phyloP scores from a whole-genome alignment of 176 grass and related monocot genomes.

The Aegilops bicornis region DNA sequence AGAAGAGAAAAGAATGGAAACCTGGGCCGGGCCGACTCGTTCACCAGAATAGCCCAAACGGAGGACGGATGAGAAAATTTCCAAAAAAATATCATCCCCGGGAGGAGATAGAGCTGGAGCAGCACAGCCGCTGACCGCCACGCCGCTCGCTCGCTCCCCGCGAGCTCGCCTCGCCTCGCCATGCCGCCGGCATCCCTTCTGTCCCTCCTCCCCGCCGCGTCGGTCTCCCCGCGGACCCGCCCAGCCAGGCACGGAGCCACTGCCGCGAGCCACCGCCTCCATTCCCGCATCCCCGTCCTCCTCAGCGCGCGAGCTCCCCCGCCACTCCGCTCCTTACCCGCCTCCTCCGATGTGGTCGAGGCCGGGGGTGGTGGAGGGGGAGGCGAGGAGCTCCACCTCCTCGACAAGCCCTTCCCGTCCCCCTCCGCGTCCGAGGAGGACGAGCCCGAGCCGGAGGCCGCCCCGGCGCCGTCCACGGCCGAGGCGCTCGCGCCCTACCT shows the following conservation, averaged over 20 bases:
- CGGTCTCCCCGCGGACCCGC: constrained; percentile 16
- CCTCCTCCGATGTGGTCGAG: constrained; percentile 2
- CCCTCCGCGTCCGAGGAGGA: neutral
- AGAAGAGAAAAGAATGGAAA: neutral
- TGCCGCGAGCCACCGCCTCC: neutral
- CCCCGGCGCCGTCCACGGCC: constrained; percentile 29
- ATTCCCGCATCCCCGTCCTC: neutral
- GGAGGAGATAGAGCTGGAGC: constrained; percentile 18
- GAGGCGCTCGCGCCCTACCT: constrained; percentile 66
- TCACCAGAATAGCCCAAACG: too few relatives aligned
- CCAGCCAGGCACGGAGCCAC: neutral
- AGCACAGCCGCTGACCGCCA: neutral
- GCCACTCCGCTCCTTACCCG: constrained; percentile 8
- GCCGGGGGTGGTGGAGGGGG: neutral
- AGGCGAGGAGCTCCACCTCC: constrained; percentile 56
- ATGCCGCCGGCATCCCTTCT: constrained; percentile 45
- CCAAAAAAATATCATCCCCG: constrained; percentile 3
- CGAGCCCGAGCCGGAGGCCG: constrained; percentile 8
- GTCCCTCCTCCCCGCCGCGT: constrained; percentile 33
- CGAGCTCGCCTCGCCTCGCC: neutral
- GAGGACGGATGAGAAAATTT: neutral
- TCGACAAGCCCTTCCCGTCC: constrained; percentile 58
- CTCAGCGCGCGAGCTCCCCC: neutral
- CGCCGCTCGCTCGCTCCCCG: neutral
- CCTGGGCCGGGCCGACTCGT: neutral